Evolutionary conservation across 176 grass and related monocot species (phyloP), one percentile per base, ranked within the genome.

Genomic region (Triticum dicoccoides): DNA sequence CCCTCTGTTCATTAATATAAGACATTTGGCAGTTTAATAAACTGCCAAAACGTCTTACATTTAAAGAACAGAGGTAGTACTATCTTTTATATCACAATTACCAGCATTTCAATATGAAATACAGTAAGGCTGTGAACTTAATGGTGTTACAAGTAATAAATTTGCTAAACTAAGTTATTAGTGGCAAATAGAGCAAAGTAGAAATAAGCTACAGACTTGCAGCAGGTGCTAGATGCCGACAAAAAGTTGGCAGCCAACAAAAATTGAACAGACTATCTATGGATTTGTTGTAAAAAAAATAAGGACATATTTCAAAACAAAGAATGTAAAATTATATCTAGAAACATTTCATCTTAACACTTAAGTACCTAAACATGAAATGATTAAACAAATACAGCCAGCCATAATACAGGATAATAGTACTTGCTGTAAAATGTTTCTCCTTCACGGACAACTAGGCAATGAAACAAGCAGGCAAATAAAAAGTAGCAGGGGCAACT

Each of bases 101-200:
- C 4, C 13, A 68, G 30, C 13, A 24, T 37, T 24, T 38, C 14
- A 20, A 68, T 68, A 68, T 29, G n/a, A 29, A 39, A 51, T 54
- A 37, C 39, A 44, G 20, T 42, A 80, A 80, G 23, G 23, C 23
- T 47, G 39, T 30, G 61, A 80, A 80, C 41, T 8, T 29, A 30
- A 32, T 32, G 35, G 69, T 32, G 69, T 83, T 83, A 42, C 35
- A 74, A 42, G 81, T 30, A 35, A 83, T 30, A 35, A 83, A 83
- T 17, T 21, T n/a, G 37, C 30, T 37, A 41, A 5, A 80, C 38
- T 4, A 42, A 42, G 34, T 20, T 37, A 61, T 61, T 30, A 61
- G 25, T 73, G 69, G 49, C 33, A 73, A 61, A 83, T 13, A 73
- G 8, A 72, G 71, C 8, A 32, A 67, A 81, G 25, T 68, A 83